Percentiles rank a stretch among this genome's conserved stretches.
Conservation (phyloP, 164 flowering plant species). For the Pachysandra terminalis region DNA sequence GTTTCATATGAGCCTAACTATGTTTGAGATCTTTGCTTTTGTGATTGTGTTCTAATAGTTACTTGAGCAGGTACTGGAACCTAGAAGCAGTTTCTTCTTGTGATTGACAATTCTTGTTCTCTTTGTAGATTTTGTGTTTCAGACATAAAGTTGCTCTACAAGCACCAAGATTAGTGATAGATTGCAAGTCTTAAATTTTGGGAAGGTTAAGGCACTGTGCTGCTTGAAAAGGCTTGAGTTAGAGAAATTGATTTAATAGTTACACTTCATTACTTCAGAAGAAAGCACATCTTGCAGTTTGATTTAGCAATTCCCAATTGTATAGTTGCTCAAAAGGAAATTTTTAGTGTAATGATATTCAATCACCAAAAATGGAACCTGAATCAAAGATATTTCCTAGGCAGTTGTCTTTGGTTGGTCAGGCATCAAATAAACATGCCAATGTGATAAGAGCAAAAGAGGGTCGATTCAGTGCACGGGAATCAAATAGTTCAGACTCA, state of each 20-base stretch:
- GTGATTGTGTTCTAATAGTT: neutral
- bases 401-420: constrained; percentile 20
- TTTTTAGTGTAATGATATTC: constrained; percentile 30
- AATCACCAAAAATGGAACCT: constrained; percentile 43
- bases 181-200: neutral
- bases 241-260: neutral
- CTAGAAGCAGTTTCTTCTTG: constrained; percentile 1
- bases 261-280: neutral
- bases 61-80: neutral
- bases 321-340: neutral
- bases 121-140: neutral
- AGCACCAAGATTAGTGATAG: constrained; percentile 3
- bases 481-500: constrained; percentile 25
- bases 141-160: neutral
- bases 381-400: constrained; percentile 37
- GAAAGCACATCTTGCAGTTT: neutral
- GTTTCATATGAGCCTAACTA: neutral
- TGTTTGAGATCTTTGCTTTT: neutral
- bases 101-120: neutral
- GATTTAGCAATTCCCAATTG: neutral
- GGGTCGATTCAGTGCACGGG: constrained; percentile 20
- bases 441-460: constrained; percentile 18
- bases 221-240: constrained; percentile 1
- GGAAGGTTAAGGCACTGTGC: neutral
- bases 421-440: constrained; percentile 16